Base-by-base conservation (phyloP, 345 rosid genomes). In the Hibiscus trionum region DNA sequence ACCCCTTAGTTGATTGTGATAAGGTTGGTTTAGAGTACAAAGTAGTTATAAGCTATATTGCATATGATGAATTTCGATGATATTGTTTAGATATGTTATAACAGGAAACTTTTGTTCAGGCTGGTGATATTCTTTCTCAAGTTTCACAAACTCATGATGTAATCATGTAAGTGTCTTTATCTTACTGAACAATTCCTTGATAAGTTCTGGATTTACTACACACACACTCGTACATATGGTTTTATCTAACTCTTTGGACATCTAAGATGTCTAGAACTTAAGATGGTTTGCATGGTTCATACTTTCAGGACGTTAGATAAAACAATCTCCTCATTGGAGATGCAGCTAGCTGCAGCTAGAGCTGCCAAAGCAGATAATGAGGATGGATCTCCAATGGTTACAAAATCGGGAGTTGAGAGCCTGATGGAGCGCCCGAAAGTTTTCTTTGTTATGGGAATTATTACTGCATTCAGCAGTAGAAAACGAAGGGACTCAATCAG, bases 121-220 rank as follows among this genome's bases (percentile, higher is more conserved):
- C 86, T 31, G 85, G 88, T 57, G 96, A 95, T 78, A 92, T 92
- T 78, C 80, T 88, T 75, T 95, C 96, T 74, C 93, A 83, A 80
- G 96, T 95, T 77, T 84, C 93, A 24, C 96, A 90, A 82, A 89
- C 97, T 75, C 97, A 86, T 81, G 87, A 90, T 78, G 90, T 90
- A 56, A 92, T 92, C 86, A 76, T 83, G 97, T 90, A 87, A 83
- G 84, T 73, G 63, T 52, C 62, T 68, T 24, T 44, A 16, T 66
- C 75, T 35, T 35, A 56, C 33, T 67, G 67, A 65, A 60, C 44
- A 31, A n/a, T 26, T 33, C 53, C 66, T 73, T 58, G 3, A 10
- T 55, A 52, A 11, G 33, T 74, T 69, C 56, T 61, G 53, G 11
- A 29, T 42, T 47, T 46, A 65, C 33, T 65, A 44, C 7, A 14